Base-by-base conservation (phyloP, 495 filamentous ascomycete species). In the Neurospora sp. region DNA sequence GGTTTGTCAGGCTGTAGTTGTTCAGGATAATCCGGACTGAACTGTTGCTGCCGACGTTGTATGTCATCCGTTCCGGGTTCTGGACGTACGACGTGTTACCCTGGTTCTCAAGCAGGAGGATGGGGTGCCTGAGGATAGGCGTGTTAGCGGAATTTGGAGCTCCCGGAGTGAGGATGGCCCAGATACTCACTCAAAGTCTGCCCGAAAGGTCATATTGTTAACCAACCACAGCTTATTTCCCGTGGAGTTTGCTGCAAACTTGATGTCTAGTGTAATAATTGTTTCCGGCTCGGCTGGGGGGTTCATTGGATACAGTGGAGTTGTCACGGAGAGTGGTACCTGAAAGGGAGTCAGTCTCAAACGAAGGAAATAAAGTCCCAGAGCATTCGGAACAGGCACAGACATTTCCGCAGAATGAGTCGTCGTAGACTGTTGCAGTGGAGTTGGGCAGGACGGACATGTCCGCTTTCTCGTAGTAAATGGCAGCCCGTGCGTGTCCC, bases 21-120 rank as follows among this genome's bases (percentile, higher is more conserved):
- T 81, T 81, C 65, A 87, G 69, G 8, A 76, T 79, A 85, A 85
- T 87, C 68, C 75, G 77, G 75, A 84, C 81, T 68, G 80, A 80
- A 16, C 75, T 78, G 39, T 81, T 76, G 39, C 75, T 73, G 39
- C 84, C 48, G 40, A 82, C 76, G 42, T 45, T 45, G 42, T 45
- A 45, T 6, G 42, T 45, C 17, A n/a, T 45, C 5, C 42, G 17
- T 17, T 45, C 42, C 5, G 17, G 42, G 42, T n/a, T 45, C 17
- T 45, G 42, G 42, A n/a, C 42, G 42, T 45, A n/a, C 5, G 42
- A n/a, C 42, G 42, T 45, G 42, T 14, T 41, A 41, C 12, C 40
- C 10, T 41, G 40, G 40, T 41, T 41, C 40, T 41, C 40, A 16
- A 41, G 40, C 8, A 41, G 40, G 7, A 85, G 85, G 4, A 82